Conservation (phyloP, 2,329 filamentous ascomycete species). For the Trichophyton rubrum region DNA sequence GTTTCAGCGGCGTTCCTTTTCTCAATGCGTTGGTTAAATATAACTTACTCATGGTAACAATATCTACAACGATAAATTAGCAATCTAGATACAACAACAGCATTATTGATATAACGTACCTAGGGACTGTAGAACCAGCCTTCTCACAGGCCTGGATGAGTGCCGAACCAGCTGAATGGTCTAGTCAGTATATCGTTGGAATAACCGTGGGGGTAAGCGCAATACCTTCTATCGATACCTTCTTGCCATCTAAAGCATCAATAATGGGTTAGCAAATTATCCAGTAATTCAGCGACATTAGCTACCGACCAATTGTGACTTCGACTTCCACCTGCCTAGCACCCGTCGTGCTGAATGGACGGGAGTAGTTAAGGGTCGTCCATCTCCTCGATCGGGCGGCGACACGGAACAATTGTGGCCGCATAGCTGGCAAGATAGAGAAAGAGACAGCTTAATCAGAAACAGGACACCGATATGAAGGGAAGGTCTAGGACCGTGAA, state of each 20-base stretch:
- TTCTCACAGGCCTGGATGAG: slow-evolving; percentile 99
- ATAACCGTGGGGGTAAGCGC: background rate
- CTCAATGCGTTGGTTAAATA: background rate
- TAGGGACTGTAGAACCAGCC: slow-evolving; percentile 78
- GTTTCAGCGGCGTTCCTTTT: slow-evolving; percentile 7
- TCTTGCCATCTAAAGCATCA: slow-evolving; percentile 67
- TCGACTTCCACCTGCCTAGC: slow-evolving; percentile 82
- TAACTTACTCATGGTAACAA: slow-evolving; percentile 88
- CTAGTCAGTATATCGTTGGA: slow-evolving; percentile 22
- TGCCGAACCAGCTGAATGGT: slow-evolving; percentile 67
- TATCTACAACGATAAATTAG: slow-evolving; percentile 50
- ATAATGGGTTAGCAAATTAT: slow-evolving; percentile 24
- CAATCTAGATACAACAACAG: slow-evolving; percentile 7
- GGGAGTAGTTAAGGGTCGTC: slow-evolving; percentile 46
- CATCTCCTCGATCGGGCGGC: slow-evolving; percentile 45
- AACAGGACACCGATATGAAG: background rate
- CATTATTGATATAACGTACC: slow-evolving; percentile 38
- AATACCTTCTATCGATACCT: slow-evolving; percentile 91
- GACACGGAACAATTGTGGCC: slow-evolving; percentile 52
- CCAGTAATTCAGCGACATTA: slow-evolving; percentile 13
- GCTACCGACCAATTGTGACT: slow-evolving; percentile 72
- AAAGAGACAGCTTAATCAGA: slow-evolving; percentile 11
- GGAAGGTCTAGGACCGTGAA: background rate
- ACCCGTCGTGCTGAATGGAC: slow-evolving; percentile 70
- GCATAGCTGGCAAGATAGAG: slow-evolving; percentile 42